Conservation (phyloP, 768 basidiomycete genomes). For the Gautieria morchelliformis region DNA sequence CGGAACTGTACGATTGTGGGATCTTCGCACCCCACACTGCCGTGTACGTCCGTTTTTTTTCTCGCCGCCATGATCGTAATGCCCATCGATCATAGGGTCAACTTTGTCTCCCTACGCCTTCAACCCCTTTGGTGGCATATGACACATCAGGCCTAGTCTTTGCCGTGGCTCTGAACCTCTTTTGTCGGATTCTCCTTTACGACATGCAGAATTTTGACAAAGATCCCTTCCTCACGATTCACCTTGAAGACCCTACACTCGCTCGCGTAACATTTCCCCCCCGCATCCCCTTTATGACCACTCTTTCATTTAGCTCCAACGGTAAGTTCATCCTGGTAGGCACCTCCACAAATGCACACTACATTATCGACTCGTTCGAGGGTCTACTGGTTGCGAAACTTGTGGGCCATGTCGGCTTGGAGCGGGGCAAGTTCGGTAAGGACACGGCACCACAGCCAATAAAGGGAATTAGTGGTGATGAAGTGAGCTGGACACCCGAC, state of each 20-base stretch:
- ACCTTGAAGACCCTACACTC: constrained; percentile 74
- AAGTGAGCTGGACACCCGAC: constrained; percentile 91
- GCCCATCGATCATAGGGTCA: constrained; percentile 37
- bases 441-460: constrained; percentile 45
- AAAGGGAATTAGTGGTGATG: constrained; percentile 84
- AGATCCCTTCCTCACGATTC: constrained; percentile 79
- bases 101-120: constrained; percentile 51
- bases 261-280: constrained; percentile 74
- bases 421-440: constrained; percentile 44
- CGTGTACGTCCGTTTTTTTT: constrained; percentile 22
- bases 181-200: constrained; percentile 75
- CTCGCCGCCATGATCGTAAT: not conserved
- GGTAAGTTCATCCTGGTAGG: constrained; percentile 87
- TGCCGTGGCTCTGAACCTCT: constrained; percentile 76
- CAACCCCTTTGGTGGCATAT: constrained; percentile 73
- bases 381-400: constrained; percentile 77
- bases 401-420: constrained; percentile 76
- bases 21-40: constrained; percentile 71
- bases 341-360: constrained; percentile 88
- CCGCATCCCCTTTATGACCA: constrained; percentile 83
- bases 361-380: constrained; percentile 86
- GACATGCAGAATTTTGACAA: constrained; percentile 84
- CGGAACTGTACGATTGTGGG: constrained; percentile 94
- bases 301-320: constrained; percentile 81
- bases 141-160: constrained; percentile 78